Evolutionary conservation across 2,329 filamentous ascomycete genomes (phyloP), one percentile per base, ranked within the genome.

Genomic region (Amphichorda felina): DNA sequence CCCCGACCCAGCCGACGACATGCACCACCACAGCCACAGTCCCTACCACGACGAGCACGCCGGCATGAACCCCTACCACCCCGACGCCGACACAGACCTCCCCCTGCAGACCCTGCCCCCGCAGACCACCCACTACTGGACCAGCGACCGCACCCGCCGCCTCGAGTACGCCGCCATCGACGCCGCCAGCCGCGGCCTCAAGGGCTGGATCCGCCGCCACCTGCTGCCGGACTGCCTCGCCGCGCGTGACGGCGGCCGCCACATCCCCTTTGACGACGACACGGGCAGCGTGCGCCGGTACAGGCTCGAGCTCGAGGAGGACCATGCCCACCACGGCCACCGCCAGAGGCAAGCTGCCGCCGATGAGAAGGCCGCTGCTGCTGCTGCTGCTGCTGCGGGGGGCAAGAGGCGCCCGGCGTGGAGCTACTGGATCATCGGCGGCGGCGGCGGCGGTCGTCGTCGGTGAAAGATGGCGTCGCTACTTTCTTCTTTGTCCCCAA

Each of bases 161-260:
- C 61, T 78, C 4, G 75, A 80, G 56, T 80, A 80, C 45, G 75
- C 74, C 0, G 75, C 75, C 37, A 80, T 80, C 28, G 75, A 80
- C 34, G 73, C 74, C 0, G 73, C 75, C 2, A 69, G 65, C 25
- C 62, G 64, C 2, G 75, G 75, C 4, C 60, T 80, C 21, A 67
- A 67, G 43, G 75, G 75, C 10, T 79, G 75, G 68, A 47, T 77
- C 24, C 60, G 69, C 49, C 63, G 66, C 30, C 62, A 70, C 44
- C 50, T 79, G 7, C 60, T 79, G 4, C 75, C 75, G 0, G 71
- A 75, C 40, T 79, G 75, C 52, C 55, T 73, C 2, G 68, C 73
- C 10, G 58, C 60, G 24, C 57, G 55, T 41, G 61, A 59, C 33
- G 57, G 67, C 28, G 17, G 22, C 14, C 63, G 67, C 30, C 64